Conservation (phyloP, 2,329 filamentous ascomycete genomes). For the Hymenoscyphus occultus region DNA sequence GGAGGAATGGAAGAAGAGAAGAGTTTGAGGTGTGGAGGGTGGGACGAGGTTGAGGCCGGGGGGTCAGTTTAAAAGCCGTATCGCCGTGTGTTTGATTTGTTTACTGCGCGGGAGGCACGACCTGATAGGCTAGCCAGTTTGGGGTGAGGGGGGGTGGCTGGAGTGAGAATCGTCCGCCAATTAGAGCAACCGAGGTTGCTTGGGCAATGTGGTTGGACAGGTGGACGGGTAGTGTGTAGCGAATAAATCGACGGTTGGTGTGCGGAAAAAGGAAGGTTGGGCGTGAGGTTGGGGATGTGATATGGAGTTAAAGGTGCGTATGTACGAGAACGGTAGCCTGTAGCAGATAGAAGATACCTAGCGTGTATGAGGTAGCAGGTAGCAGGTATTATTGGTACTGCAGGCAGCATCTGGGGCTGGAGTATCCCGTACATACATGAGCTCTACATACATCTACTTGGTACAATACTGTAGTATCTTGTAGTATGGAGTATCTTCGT, state of each 20-base stretch:
- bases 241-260: not conserved
- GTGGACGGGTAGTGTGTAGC: not conserved
- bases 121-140: not conserved
- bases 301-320: not conserved
- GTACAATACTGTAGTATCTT: too few relatives aligned
- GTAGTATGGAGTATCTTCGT: too few relatives aligned
- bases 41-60: conserved; percentile 8
- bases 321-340: not conserved
- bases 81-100: conserved; percentile 7
- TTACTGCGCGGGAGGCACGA: not conserved
- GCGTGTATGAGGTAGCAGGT: too few relatives aligned
- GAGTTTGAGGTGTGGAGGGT: conserved; percentile 1
- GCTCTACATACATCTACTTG: too few relatives aligned
- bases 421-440: too few relatives aligned
- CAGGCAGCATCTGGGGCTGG: too few relatives aligned
- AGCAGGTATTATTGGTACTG: too few relatives aligned
- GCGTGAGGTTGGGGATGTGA: not conserved
- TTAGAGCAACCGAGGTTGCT: not conserved
- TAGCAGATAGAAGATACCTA: too few relatives aligned
- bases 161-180: not conserved
- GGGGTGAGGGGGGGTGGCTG: not conserved
- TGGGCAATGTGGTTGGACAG: not conserved
- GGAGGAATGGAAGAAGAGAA: conserved; percentile 5
- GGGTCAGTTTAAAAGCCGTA: conserved; percentile 5
- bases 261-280: not conserved